A percentile compares a stretch with the other conserved stretches of the same genome.
Conservation (phyloP, 352 stramenopile genomes). For the Phytophthora cajani region DNA sequence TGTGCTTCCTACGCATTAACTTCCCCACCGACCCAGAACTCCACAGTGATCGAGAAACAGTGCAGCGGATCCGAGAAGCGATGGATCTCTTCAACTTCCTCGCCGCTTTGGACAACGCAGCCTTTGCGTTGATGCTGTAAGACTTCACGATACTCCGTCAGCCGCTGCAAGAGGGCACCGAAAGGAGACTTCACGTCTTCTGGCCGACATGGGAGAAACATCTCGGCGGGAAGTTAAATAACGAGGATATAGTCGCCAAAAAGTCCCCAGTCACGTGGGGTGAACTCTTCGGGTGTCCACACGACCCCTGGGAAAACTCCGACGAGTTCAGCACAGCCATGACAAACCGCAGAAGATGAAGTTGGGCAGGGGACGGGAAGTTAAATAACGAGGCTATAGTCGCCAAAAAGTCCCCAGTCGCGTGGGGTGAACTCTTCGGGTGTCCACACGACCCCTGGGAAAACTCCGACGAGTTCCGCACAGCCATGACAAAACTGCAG, state of each 20-base stretch:
- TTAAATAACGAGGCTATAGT: neutral
- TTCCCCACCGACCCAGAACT: no score
- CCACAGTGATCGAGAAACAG: no score
- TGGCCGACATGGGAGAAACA: constrained; percentile 2
- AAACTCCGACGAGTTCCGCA: neutral
- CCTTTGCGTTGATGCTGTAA: no score
- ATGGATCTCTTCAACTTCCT: no score
- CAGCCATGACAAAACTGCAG: neutral
- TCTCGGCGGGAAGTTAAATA: neutral
- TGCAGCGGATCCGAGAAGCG: no score
- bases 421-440: constrained; percentile 1
- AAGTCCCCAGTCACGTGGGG: neutral
- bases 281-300: neutral
- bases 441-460: constrained; percentile 2
- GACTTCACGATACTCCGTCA: no score
- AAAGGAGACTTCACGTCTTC: neutral
- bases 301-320: neutral
- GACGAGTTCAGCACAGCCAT: neutral
- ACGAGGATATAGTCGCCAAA: neutral
- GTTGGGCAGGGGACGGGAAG: neutral
- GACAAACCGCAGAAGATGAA: neutral
- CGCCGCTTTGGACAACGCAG: no score
- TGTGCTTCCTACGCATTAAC: no score
- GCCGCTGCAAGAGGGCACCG: neutral
- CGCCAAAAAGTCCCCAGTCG: neutral